phyloP scores from a whole-genome alignment of 2,329 filamentous ascomycete species.

The Colletotrichum horii region DNA sequence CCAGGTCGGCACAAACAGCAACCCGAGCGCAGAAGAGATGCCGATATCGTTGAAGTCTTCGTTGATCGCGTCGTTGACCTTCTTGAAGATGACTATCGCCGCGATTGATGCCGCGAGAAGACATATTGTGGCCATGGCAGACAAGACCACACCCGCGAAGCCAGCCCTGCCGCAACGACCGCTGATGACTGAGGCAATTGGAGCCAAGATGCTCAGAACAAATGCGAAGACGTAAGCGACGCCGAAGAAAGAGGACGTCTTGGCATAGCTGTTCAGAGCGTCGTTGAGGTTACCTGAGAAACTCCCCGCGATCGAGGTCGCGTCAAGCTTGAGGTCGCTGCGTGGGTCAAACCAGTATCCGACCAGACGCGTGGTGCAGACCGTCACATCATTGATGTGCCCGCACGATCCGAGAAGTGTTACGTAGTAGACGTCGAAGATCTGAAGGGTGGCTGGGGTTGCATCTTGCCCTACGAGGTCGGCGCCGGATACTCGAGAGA shows the following conservation, averaged over 20 bases:
- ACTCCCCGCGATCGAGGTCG: constrained; percentile 25
- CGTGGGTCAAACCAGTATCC: constrained; percentile 35
- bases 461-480: constrained; percentile 35
- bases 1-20: constrained; percentile 31
- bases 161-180: constrained; percentile 20
- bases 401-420: constrained; percentile 37
- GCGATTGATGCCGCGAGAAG: constrained; percentile 31
- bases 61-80: constrained; percentile 30
- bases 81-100: constrained; percentile 27
- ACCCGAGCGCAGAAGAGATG: constrained; percentile 25
- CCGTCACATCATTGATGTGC: constrained; percentile 23
- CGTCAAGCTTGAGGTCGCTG: constrained; percentile 33
- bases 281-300: constrained; percentile 24
- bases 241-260: constrained; percentile 30
- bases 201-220: constrained; percentile 26
- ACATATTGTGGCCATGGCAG: constrained; percentile 27
- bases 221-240: constrained; percentile 32
- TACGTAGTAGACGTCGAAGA: constrained; percentile 34
- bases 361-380: constrained; percentile 31
- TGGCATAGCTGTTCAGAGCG: constrained; percentile 30
- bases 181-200: constrained; percentile 25
- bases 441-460: constrained; percentile 30
- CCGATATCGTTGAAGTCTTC: constrained; percentile 27
- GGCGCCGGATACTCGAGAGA: constrained; percentile 32
- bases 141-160: constrained; percentile 23